phyloP scores from a whole-genome alignment of 2,329 filamentous ascomycete species.

The Chrysoporthe cubensis region DNA sequence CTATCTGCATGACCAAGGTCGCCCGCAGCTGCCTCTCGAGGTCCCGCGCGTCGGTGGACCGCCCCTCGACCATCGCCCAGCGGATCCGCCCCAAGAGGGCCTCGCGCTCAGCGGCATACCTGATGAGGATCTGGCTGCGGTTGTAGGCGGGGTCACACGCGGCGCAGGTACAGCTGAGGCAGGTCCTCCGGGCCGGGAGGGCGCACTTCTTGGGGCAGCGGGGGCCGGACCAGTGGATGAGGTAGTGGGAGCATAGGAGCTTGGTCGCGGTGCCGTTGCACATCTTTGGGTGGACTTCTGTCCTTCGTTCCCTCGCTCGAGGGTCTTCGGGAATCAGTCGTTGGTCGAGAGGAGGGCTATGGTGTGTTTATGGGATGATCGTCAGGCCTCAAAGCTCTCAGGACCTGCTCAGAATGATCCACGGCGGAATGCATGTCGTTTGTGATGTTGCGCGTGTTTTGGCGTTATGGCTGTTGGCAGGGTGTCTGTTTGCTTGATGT shows the following conservation, averaged over 20 bases:
- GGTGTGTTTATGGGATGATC: background rate
- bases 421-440: slow-evolving; percentile 16
- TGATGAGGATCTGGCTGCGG: slow-evolving; percentile 20
- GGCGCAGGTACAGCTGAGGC: slow-evolving; percentile 29
- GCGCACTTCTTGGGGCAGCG: slow-evolving; percentile 27
- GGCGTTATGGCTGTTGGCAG: background rate
- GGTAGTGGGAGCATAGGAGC: slow-evolving; percentile 30
- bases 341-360: background rate
- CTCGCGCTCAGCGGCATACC: slow-evolving; percentile 20
- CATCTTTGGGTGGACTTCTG: slow-evolving; percentile 15
- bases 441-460: background rate
- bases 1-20: slow-evolving; percentile 17
- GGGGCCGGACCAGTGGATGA: slow-evolving; percentile 26
- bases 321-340: background rate
- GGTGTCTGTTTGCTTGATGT: background rate
- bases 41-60: slow-evolving; percentile 31
- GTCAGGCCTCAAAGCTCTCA: slow-evolving; percentile 11
- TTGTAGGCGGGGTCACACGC: slow-evolving; percentile 27
- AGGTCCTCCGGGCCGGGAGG: slow-evolving; percentile 20
- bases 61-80: slow-evolving; percentile 53
- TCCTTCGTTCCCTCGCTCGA: background rate
- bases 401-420: background rate
- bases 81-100: slow-evolving; percentile 47
- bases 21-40: slow-evolving; percentile 22
- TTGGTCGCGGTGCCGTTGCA: slow-evolving; percentile 28